These are phyloP conservation scores for Zizania palustris DNA, from an alignment of 202 grass and related monocot species.

Conservation along the genomic window DNA sequence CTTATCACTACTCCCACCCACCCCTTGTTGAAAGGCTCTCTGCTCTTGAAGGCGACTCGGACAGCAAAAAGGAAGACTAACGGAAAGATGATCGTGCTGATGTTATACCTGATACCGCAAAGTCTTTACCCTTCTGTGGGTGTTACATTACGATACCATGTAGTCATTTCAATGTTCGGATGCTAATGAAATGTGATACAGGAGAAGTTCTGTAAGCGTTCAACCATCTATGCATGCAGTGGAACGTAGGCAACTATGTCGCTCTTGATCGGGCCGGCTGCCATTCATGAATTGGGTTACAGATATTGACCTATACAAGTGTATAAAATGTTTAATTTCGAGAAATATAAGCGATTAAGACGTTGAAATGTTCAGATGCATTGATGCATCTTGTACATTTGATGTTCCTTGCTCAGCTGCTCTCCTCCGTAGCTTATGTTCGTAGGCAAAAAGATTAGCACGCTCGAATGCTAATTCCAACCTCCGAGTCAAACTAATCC, in stretches of 20 bases:
- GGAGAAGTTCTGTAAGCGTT: conserved; percentile 22
- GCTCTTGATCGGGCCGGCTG: conserved; percentile 19
- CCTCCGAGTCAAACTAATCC: not conserved
- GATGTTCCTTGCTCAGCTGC: not conserved
- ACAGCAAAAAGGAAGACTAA: conserved; percentile 81
- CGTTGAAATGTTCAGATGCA: not conserved
- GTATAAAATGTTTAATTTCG: conserved; percentile 1
- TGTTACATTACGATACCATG: not conserved
- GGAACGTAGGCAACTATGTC: not conserved
- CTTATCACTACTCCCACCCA: conserved; percentile 98
- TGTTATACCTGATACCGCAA: conserved; percentile 10
- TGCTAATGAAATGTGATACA: conserved; percentile 16
- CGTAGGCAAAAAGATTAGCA: not conserved
- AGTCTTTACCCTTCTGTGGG: not conserved
- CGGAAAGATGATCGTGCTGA: not conserved
- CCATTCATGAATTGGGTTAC: not conserved
- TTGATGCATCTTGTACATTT: not conserved
- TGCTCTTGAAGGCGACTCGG: conserved; percentile 71
- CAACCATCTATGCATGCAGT: not conserved
- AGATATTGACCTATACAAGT: conserved; percentile 28
- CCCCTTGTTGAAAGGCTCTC: conserved; percentile 91
- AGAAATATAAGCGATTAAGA: conserved; percentile 30
- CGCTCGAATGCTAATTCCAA: not conserved
- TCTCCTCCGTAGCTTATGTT: not conserved
- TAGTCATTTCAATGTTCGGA: conserved; percentile 1